Percentiles rank a stretch among this genome's conserved stretches.
Evolutionary conservation across 768 basidiomycete genomes (phyloP).

Genomic region (Lactifluus subvellereus): DNA sequence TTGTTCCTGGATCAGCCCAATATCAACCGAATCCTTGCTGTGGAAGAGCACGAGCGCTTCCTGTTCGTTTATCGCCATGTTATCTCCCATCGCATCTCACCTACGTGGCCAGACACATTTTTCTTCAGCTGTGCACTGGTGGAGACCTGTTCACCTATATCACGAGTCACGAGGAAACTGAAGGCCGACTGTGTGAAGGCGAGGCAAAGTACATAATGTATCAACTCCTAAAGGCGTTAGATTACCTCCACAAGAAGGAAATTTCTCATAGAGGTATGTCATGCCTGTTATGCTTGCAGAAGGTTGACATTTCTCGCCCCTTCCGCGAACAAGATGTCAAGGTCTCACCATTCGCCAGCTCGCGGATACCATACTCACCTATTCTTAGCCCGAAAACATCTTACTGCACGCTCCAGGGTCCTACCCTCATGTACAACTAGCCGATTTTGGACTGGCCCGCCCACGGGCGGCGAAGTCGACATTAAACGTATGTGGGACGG

Average conservation of each 20-base stretch:
- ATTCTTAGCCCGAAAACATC: constrained; percentile 73
- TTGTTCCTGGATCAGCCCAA: constrained; percentile 49
- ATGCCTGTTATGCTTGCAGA: neutral
- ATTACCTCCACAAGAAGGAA: constrained; percentile 62
- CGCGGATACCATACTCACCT: neutral
- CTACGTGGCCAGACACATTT: constrained; percentile 53
- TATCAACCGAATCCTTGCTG: constrained; percentile 71
- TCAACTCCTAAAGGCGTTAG: constrained; percentile 65
- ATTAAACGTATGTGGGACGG: constrained; percentile 81
- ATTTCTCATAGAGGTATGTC: constrained; percentile 74
- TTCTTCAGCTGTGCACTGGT: constrained; percentile 79
- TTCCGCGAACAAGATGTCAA: constrained; percentile 49
- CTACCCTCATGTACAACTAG: constrained; percentile 78
- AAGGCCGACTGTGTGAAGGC: constrained; percentile 58
- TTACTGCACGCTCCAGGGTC: constrained; percentile 72
- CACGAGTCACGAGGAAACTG: constrained; percentile 47
- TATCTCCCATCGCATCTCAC: neutral
- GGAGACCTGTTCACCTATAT: constrained; percentile 88
- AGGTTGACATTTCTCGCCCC: constrained; percentile 1
- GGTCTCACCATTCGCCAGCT: constrained; percentile 32
- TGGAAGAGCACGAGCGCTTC: constrained; percentile 55
- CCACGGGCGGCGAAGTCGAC: constrained; percentile 76
- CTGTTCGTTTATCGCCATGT: constrained; percentile 36
- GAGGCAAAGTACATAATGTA: constrained; percentile 83
- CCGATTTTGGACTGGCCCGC: constrained; percentile 83